phyloP scores from a whole-genome alignment of 2,329 filamentous ascomycete genomes.

The Nemania sp. region DNA sequence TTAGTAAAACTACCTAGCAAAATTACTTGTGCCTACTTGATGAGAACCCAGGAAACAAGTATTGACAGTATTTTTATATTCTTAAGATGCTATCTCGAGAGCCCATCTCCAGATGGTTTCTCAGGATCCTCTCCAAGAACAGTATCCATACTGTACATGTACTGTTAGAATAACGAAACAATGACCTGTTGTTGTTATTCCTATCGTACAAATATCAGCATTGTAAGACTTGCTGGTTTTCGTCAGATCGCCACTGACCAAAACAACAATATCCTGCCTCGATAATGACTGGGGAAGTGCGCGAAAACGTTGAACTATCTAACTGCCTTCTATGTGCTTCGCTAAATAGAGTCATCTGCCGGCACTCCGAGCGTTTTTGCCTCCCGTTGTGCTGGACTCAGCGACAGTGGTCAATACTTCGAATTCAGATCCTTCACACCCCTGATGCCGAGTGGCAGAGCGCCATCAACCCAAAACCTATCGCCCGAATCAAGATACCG shows the following conservation, averaged over 20 bases:
- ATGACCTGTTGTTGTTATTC: too few relatives aligned
- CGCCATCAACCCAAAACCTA: constrained; percentile 5
- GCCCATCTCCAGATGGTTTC: too few relatives aligned
- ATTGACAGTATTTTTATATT: too few relatives aligned
- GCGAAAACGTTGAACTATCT: constrained; percentile 1
- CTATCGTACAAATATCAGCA: too few relatives aligned
- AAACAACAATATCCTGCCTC: constrained; percentile 1
- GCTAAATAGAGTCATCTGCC: not conserved
- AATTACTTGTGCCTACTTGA: too few relatives aligned
- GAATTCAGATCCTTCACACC: constrained; percentile 2
- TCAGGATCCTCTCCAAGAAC: too few relatives aligned
- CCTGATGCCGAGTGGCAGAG: constrained; percentile 1
- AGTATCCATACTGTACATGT: too few relatives aligned
- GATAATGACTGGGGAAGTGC: not conserved
- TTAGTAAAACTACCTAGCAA: too few relatives aligned
- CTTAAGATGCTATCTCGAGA: too few relatives aligned
- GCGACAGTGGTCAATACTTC: constrained; percentile 3
- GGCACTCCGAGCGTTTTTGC: not conserved
- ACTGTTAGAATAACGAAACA: too few relatives aligned
- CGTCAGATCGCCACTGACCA: not conserved
- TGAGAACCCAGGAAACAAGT: too few relatives aligned
- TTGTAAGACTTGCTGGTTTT: too few relatives aligned
- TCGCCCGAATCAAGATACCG: not conserved
- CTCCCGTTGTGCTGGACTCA: not conserved
- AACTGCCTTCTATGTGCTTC: constrained; percentile 1